Base-by-base conservation (phyloP, 2,329 filamentous ascomycete genomes). In the Xylariaceae sp. region DNA sequence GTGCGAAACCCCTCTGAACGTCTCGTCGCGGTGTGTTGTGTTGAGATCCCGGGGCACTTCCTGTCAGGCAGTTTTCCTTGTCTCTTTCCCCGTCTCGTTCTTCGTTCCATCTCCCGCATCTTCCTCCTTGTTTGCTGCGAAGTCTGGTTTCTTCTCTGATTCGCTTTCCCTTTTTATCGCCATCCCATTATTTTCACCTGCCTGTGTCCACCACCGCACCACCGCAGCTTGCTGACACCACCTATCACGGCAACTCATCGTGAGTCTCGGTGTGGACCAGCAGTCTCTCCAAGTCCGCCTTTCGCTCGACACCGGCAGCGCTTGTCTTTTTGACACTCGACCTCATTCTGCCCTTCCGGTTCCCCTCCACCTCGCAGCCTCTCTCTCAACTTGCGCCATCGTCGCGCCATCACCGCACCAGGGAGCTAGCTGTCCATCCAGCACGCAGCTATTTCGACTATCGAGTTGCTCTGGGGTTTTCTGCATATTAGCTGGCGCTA, bases 51-150 rank as follows among this genome's bases (percentile, higher is more conserved):
- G 64, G 69, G 65, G 65, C 64, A 64, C 62, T 67, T 69, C 62
- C 61, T 65, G 69, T 67, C 54, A 66, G 68, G 67, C 66, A 66
- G 65, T 70, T 69, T n/a, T 71, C 68, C 68, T 67, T 70, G 68
- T 64, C 56, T 56, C 54, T 47, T 43, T 51, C 50, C 45, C 47
- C 49, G 45, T 58, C 52, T 58, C 44, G 52, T 62, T 58, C 52
- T 56, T 45, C 33, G 53, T 63, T 52, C 51, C 45, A 48, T 61
- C 60, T 64, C 59, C 66, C 61, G 63, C 54, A 52, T 66, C 62
- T 55, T 67, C 63, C 12, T 54, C 46, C n/a, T 52, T 53, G 40
- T 54, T 57, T 43, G 53, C 53, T 54, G 31, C 44, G 58, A 40
- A 31, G 45, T 30, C 47, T 61, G 62, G 55, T 64, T 60, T 59